Conservation (phyloP, 192 early-diverging fungal genomes). For the Backusella liffmaniae region DNA sequence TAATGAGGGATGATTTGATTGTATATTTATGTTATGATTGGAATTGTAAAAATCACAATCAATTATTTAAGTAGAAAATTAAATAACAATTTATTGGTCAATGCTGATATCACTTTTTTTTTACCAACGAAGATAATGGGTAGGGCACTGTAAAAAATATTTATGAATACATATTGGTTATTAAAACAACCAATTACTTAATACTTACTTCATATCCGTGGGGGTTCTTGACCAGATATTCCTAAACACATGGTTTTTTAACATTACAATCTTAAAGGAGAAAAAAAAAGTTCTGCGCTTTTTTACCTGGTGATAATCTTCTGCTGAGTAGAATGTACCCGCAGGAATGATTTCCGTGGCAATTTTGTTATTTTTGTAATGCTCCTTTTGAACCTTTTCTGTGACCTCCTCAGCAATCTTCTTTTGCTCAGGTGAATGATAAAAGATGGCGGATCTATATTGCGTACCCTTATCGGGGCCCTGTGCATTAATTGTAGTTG, state of each 20-base stretch:
- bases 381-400: constrained; percentile 58
- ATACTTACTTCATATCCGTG: constrained; percentile 61
- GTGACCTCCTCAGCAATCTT: constrained; percentile 72
- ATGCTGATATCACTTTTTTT: neutral
- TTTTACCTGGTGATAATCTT: constrained; percentile 70
- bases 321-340: constrained; percentile 76
- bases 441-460: constrained; percentile 86
- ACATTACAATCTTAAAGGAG: neutral
- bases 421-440: constrained; percentile 75
- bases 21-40: too few relatives aligned
- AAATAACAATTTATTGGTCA: neutral
- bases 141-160: constrained; percentile 30
- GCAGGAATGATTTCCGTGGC: constrained; percentile 72
- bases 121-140: constrained; percentile 42
- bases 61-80: neutral
- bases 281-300: neutral
- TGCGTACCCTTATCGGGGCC: constrained; percentile 85
- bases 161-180: neutral
- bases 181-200: neutral
- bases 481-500: constrained; percentile 84
- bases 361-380: constrained; percentile 54
- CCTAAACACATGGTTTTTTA: neutral
- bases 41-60: neutral
- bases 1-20: too few relatives aligned
- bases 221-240: constrained; percentile 58